Evolutionary conservation across 805 yeast species (phyloP).

Genomic region (Torulaspora microellipsoides): DNA sequence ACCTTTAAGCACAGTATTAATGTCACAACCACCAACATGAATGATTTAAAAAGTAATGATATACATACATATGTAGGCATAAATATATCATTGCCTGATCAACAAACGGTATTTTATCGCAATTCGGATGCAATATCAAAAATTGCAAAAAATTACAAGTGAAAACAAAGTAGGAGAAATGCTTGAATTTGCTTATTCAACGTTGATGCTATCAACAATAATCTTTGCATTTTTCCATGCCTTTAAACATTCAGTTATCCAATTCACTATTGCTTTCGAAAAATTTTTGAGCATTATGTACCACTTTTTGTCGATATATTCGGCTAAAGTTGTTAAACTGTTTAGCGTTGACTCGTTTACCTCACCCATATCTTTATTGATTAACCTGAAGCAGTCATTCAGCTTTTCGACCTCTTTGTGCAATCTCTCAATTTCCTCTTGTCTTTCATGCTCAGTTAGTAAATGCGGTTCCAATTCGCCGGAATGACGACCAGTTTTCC

Average conservation of each 20-base stretch:
- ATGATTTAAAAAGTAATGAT: neutral
- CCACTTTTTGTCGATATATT: slow-evolving; percentile 30
- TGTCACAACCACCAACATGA: too few species aligned
- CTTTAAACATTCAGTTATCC: slow-evolving; percentile 36
- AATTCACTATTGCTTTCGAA: slow-evolving; percentile 33
- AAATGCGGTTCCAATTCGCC: slow-evolving; percentile 30
- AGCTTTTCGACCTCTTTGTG: slow-evolving; percentile 37
- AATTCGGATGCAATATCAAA: too few species aligned
- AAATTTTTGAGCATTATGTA: slow-evolving; percentile 30
- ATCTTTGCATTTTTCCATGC: slow-evolving; percentile 39
- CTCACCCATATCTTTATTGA: slow-evolving; percentile 36
- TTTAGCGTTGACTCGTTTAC: slow-evolving; percentile 34
- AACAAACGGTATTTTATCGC: too few species aligned
- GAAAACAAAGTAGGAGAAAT: too few species aligned
- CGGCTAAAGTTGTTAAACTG: slow-evolving; percentile 29
- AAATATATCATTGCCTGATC: too few species aligned
- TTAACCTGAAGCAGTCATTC: slow-evolving; percentile 38
- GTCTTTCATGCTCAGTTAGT: slow-evolving; percentile 35
- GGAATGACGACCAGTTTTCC: slow-evolving; percentile 4
- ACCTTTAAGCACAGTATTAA: too few species aligned
- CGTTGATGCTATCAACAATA: slow-evolving; percentile 7
- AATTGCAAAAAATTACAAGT: too few species aligned
- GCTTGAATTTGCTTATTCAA: neutral
- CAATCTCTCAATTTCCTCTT: slow-evolving; percentile 35
- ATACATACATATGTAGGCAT: neutral